Conservation (phyloP, 805 yeast genomes). For the Barnettozyma botsteinii region DNA sequence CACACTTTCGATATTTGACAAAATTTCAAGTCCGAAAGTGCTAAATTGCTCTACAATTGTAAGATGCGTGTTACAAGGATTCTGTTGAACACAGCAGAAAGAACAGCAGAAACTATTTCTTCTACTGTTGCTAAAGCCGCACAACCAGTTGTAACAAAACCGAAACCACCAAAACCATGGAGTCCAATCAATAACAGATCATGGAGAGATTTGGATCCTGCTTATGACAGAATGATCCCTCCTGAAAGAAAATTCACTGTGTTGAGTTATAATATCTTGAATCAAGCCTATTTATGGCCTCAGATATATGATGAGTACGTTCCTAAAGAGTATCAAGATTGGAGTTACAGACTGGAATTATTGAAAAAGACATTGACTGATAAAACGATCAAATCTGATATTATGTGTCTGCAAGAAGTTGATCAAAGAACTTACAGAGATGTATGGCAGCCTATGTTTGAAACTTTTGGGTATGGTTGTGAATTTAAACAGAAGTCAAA, state of each 20-base stretch:
- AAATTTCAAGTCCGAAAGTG: not conserved
- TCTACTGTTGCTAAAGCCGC: not conserved
- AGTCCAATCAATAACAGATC: slow-evolving; percentile 7
- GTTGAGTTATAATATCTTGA: slow-evolving; percentile 41
- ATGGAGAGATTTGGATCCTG: slow-evolving; percentile 8
- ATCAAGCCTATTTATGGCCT: slow-evolving; percentile 56
- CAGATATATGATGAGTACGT: slow-evolving; percentile 47
- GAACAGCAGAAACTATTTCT: not conserved
- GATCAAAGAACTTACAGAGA: slow-evolving; percentile 36
- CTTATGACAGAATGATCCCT: slow-evolving; percentile 2
- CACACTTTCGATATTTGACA: no score
- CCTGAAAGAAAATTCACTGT: slow-evolving; percentile 15
- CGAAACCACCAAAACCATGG: not conserved
- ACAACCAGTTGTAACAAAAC: not conserved
- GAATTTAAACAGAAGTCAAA: slow-evolving; percentile 43
- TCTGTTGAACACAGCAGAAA: not conserved
- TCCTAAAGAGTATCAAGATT: slow-evolving; percentile 39
- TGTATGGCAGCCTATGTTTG: slow-evolving; percentile 34
- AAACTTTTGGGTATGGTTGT: slow-evolving; percentile 37
- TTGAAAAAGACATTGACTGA: slow-evolving; percentile 32
- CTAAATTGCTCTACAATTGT: no score
- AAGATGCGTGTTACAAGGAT: not conserved
- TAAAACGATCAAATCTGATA: slow-evolving; percentile 37
- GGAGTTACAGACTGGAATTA: slow-evolving; percentile 44
- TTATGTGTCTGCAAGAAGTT: slow-evolving; percentile 57